Evolutionary conservation across 2,329 filamentous ascomycete species (phyloP), one percentile per base, ranked within the genome.

Genomic region (Colletotrichum godetiae): DNA sequence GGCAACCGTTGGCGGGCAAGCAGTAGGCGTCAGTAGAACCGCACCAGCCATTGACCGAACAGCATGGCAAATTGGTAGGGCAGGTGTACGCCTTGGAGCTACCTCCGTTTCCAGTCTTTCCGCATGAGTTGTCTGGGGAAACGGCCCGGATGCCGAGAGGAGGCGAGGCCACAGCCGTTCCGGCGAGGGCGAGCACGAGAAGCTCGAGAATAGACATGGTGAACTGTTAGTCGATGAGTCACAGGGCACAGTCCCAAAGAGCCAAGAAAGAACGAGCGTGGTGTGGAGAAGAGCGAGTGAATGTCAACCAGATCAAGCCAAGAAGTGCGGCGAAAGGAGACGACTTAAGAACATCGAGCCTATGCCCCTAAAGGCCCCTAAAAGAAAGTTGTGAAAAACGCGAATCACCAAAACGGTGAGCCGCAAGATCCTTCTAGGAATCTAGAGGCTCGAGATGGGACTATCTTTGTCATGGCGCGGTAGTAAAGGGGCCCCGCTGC

Each of bases 11-110:
- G 37, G 78, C 78, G 73, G 58, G 58, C 49, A 74, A 33, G 33
- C 84, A 86, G 73, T 86, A 82, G 42, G 80, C 82, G 22, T 77
- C 78, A 1, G 81, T 81, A 22, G 76, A 77, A 52, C 86, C 84
- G 74, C 84, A 86, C 76, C 79, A 82, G 22, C 79, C 79, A 33
- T 63, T 56, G 11, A 67, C 58, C 0, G 79, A 81, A 57, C 80
- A 82, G 68, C 80, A 81, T 19, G 62, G 68, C 37, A 74, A 33
- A 4, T 63, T 35, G 12, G 52, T 62, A 10, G 68, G 68, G 27
- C 72, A 74, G 12, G 56, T 67, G 63, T 57, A 74, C 19, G 61
- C 67, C 13, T 49, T 57, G 10, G 61, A 37, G n/a, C 19, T 71
- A 31, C 72, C 72, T 49, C 72, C 72, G 19, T 74, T 71, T 53